Evolutionary conservation across 2,329 filamentous ascomycete species (phyloP), one percentile per base, ranked within the genome.

Genomic region (Colletotrichum truncatum): DNA sequence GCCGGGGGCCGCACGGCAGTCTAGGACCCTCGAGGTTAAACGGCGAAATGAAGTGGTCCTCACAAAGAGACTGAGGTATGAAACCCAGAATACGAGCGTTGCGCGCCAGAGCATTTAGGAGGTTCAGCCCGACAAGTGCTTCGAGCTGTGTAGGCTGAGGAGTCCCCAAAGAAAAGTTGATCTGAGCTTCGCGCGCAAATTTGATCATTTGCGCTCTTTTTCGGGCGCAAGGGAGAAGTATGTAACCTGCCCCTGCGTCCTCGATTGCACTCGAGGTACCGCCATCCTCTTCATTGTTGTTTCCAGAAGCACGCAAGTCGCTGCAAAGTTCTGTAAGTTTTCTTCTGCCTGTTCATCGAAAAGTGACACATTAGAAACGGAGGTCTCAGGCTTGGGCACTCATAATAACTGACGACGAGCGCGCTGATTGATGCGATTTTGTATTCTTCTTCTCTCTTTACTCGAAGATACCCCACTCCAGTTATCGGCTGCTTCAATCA

Each of bases 1-100:
- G 45, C 12, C 55, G 30, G 1, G 36, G 18, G 8, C 30, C n/a
- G 14, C 53, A 55, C 2, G 62, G 18, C 9, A 71, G 69, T 9
- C 57, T 72, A 10, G 39, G 56, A 3, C 56, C 57, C n/a, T 61
- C 10, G 18, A 41, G 28, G 34, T 62, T 36, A 21, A 62, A 43
- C 5, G 63, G 63, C 7, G 63, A 66, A 12, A 68, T 66, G 61
- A 60, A 66, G 3, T 68, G 53, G 12, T 69, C 64, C 1, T 36
- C 36, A 38, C 67, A 69, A 16, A 69, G 57, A 26, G 57, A 59
- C 3, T 66, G 30, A 9, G 43, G 16, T 30, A 48, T 21, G 32
- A 69, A 66, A 12, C 65, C 67, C 9, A 69, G 4, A 14, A 28
- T 28, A 4, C 16, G 25, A 14, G 67, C 66, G 32, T 69, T 69